Evolutionary conservation across 768 basidiomycete species (phyloP), one percentile per base, ranked within the genome.

Genomic region (Heimioporus sp.): DNA sequence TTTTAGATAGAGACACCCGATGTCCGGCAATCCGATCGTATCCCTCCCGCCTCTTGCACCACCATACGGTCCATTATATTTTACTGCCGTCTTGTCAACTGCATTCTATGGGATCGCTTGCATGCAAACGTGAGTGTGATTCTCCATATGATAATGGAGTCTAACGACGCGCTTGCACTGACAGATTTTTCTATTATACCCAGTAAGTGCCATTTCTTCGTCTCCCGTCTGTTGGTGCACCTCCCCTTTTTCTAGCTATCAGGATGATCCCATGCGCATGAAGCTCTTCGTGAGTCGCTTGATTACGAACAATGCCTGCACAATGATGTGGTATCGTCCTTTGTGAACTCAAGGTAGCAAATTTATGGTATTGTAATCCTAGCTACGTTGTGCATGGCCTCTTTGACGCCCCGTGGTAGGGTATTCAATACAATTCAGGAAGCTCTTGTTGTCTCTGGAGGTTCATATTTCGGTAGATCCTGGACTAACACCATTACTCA

Each of bases 41-140:
- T 28, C 24, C 24, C 24, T 28, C 24, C 24, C 3, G 24, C 24
- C 3, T 1, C 5, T 28, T 28, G 24, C 24, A 28, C 39, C 20
- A 5, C n/a, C 21, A 24, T 32, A 32, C 11, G 31, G 43, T 32
- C 10, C 43, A 11, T 34, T 19, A 19, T 44, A 20, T 12, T 20
- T 44, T 34, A 12, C 17, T 20, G 32, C 50, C 4, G 7, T 52
- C 21, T n/a, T 52, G 50, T 37, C 40, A 3, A 30, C 50, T 2
- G 41, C 54, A 1, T 55, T 55, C n/a, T 52, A 55, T 10, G 54
- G 54, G 10, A 51, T 47, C 13, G 30, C 31, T 13, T 55, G 54
- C 45, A 52, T 47, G 45, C 54, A 55, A 38, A 47, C 41, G 54
- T 52, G 16, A 43, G 53, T 47, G 31, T 13, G 38, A 35, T 16